Percentiles rank a stretch among this genome's conserved stretches.
Evolutionary conservation across 257 asterid species (phyloP).

Genomic region (Solanum piurae): DNA sequence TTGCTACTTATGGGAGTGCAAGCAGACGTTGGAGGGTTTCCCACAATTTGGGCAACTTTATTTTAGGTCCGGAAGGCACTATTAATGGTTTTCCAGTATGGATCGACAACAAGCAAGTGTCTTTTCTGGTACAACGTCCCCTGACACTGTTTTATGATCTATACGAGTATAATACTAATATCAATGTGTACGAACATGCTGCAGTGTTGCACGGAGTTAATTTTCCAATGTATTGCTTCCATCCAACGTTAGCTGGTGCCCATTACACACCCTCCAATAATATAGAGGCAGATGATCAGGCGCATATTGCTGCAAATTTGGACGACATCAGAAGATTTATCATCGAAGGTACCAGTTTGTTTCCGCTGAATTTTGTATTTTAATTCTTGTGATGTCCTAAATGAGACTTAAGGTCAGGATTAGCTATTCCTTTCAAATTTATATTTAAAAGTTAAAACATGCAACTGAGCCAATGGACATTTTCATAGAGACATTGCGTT

Average conservation of each 20-base stretch:
- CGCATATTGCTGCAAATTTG: not conserved
- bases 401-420: not conserved
- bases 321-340: not conserved
- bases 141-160: not conserved
- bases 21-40: not conserved
- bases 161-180: not conserved
- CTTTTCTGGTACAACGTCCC: not conserved
- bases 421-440: too few species aligned
- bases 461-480: not conserved
- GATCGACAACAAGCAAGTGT: not conserved
- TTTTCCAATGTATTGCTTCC: not conserved
- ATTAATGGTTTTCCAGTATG: not conserved
- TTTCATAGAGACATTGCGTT: not conserved
- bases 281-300: not conserved
- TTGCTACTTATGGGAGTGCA: not conserved
- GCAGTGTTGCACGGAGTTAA: not conserved
- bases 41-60: not conserved
- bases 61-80: not conserved
- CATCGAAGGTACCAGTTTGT: not conserved
- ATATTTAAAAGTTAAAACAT: too few species aligned
- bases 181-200: not conserved
- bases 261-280: not conserved
- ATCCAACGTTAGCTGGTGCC: not conserved
- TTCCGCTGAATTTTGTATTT: not conserved
- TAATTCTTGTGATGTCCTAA: not conserved